Conservation (phyloP, 2,329 filamentous ascomycete species). For the Bipolaris cookei region DNA sequence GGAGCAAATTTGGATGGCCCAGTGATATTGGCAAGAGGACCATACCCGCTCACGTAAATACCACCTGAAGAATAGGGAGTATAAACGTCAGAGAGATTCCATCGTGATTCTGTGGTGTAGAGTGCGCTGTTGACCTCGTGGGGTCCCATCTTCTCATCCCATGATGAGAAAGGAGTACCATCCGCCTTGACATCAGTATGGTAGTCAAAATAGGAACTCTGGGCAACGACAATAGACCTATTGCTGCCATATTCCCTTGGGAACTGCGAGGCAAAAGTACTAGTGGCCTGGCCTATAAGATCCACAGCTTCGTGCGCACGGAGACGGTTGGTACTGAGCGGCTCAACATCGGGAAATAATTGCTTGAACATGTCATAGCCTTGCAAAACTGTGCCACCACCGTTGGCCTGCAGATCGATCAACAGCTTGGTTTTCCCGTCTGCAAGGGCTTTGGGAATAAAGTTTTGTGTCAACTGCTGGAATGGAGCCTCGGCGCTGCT, state of each 20-base stretch:
- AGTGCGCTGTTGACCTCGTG: constrained; percentile 49
- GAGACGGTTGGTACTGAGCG: constrained; percentile 60
- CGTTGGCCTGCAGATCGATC: constrained; percentile 65
- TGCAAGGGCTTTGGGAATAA: constrained; percentile 52
- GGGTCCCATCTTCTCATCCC: constrained; percentile 53
- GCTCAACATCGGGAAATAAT: constrained; percentile 59
- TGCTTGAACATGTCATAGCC: constrained; percentile 68
- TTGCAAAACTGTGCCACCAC: constrained; percentile 64
- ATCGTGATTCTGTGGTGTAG: constrained; percentile 42
- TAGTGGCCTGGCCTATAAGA: constrained; percentile 53
- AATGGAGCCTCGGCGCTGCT: constrained; percentile 37
- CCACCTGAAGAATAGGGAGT: constrained; percentile 41
- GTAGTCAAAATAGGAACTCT: constrained; percentile 56
- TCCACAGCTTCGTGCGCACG: constrained; percentile 57
- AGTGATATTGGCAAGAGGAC: constrained; percentile 52
- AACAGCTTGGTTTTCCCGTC: constrained; percentile 66
- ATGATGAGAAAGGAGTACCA: constrained; percentile 57
- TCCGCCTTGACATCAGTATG: constrained; percentile 56
- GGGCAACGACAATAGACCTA: constrained; percentile 49
- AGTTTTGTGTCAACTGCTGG: constrained; percentile 50
- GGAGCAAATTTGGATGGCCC: constrained; percentile 58
- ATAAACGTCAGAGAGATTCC: constrained; percentile 47
- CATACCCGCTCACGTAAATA: constrained; percentile 47
- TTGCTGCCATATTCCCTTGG: constrained; percentile 40
- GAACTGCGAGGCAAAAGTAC: constrained; percentile 40